A percentile compares a stretch with the other conserved stretches of the same genome.
Conservation (phyloP, 306 rosid genomes). For the Rosa persica region DNA sequence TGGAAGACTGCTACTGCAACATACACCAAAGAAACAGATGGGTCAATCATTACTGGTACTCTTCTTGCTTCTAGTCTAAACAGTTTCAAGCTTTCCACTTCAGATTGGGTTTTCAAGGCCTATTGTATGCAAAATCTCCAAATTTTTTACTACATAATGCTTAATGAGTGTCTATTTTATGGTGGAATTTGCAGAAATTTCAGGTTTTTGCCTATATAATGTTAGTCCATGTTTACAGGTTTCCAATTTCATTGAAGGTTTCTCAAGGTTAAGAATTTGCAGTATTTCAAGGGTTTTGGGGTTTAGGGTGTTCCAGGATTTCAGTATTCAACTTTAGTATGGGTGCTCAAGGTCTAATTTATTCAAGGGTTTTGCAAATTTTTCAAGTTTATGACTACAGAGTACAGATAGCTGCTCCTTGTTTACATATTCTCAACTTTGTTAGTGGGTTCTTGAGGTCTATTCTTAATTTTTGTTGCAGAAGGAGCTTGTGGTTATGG, state of each 20-base stretch:
- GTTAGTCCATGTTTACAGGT: not conserved
- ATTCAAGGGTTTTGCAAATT: not conserved
- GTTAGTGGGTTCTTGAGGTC: constrained; percentile 19
- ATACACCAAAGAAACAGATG: constrained; percentile 66
- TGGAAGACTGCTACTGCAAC: constrained; percentile 96
- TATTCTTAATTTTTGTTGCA: constrained; percentile 37
- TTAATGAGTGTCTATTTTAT: not conserved
- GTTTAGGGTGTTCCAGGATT: not conserved
- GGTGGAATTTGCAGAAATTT: not conserved
- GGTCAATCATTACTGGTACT: constrained; percentile 74
- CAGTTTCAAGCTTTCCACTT: not conserved
- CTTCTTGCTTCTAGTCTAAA: constrained; percentile 25
- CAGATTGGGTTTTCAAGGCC: not conserved
- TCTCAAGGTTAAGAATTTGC: not conserved
- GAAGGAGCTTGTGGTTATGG: constrained; percentile 99
- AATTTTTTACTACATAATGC: not conserved
- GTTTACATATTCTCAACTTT: not conserved
- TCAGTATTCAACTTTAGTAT: not conserved
- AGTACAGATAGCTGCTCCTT: not conserved
- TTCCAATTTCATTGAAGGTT: not conserved
- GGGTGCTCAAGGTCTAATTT: not conserved
- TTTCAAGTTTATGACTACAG: not conserved
- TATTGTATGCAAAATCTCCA: not conserved
- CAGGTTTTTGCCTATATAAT: not conserved
- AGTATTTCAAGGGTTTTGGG: not conserved